Percentiles rank a stretch among this genome's conserved stretches.
Conservation (phyloP, 2,329 filamentous ascomycete species). For the Exophiala sideris region DNA sequence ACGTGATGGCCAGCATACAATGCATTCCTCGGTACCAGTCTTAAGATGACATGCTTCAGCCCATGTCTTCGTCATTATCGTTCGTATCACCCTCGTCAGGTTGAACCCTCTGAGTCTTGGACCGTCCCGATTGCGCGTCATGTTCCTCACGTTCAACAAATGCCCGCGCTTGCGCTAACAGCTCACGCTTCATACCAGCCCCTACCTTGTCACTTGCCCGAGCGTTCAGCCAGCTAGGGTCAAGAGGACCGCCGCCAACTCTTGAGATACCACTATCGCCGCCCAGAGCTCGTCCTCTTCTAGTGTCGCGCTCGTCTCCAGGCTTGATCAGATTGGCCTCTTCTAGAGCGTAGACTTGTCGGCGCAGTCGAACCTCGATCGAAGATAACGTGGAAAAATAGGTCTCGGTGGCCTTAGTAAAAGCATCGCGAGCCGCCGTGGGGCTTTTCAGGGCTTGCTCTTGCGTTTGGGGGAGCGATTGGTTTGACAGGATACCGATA, state of each 20-base stretch:
- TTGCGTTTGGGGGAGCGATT: slow-evolving; percentile 16
- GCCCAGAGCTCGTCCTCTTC: slow-evolving; percentile 22
- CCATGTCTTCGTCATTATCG: background rate
- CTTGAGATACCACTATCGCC: slow-evolving; percentile 32
- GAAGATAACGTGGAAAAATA: slow-evolving; percentile 72
- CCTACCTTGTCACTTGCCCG: slow-evolving; percentile 72
- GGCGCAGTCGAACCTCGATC: slow-evolving; percentile 69
- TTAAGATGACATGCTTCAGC: background rate
- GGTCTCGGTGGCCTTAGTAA: slow-evolving; percentile 53
- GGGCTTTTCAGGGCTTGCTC: slow-evolving; percentile 8
- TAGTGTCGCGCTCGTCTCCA: slow-evolving; percentile 30
- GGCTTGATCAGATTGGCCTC: slow-evolving; percentile 69
- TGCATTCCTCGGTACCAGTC: background rate
- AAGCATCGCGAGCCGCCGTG: slow-evolving; percentile 29
- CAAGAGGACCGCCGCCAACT: slow-evolving; percentile 57
- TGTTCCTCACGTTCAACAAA: slow-evolving; percentile 45
- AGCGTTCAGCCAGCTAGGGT: slow-evolving; percentile 87
- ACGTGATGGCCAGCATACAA: background rate
- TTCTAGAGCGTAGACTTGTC: slow-evolving; percentile 75
- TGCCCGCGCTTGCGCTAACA: slow-evolving; percentile 63
- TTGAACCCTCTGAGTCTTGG: background rate
- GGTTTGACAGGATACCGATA: slow-evolving; percentile 60
- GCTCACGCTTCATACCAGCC: slow-evolving; percentile 76
- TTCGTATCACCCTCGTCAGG: background rate
- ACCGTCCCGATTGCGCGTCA: background rate